Base-by-base conservation (phyloP, 441 rosid species). In the Mallotus repandus region DNA sequence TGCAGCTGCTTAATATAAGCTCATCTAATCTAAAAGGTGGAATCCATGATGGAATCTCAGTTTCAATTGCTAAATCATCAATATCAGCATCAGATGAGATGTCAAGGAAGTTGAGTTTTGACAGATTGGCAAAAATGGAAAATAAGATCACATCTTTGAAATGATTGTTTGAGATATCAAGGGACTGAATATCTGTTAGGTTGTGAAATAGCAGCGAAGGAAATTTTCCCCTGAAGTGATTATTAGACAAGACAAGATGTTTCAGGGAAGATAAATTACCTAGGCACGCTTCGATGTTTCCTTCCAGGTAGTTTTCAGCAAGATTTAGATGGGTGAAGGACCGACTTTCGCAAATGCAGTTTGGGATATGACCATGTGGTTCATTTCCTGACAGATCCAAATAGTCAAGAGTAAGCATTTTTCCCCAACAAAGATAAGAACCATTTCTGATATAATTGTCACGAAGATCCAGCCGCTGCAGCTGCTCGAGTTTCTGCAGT, bases 301-400 rank as follows among this genome's bases (percentile, higher is more conserved):
- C 74, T 22, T 46, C 25, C 19, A 71, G 3, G 18, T 18, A 5
- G 46, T 71, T 71, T 22, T 58, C 0, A 22, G 16, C 43, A 16
- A 70, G 65, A 25, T 9, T 43, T n/a, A 70, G 55, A 22, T 9
- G 7, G 10, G 29, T 46, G n/a, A 60, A 16, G 50, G 57, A 60
- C 3, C 12, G 32, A 32, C 49, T 50, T 18, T 50, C 48, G 19
- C 68, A 71, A 48, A 71, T n/a, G 4, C 68, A 71, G 8, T 32
- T 10, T 29, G 74, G 60, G 14, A 71, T 50, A 6, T 60, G 6
- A 3, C 59, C 68, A 16, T 71, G 29, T 7, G 61, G 6, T 50
- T n/a, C n/a, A n/a, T n/a, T n/a, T n/a, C n/a, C n/a, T n/a, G 68
- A 50, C 12, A 62, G 60, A 62, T 71, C 61, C 5, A 71, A 50